Percentiles rank a stretch among this genome's conserved stretches.
Evolutionary conservation across 139 green algal species (phyloP).

Genomic region (Chlorella sp.): DNA sequence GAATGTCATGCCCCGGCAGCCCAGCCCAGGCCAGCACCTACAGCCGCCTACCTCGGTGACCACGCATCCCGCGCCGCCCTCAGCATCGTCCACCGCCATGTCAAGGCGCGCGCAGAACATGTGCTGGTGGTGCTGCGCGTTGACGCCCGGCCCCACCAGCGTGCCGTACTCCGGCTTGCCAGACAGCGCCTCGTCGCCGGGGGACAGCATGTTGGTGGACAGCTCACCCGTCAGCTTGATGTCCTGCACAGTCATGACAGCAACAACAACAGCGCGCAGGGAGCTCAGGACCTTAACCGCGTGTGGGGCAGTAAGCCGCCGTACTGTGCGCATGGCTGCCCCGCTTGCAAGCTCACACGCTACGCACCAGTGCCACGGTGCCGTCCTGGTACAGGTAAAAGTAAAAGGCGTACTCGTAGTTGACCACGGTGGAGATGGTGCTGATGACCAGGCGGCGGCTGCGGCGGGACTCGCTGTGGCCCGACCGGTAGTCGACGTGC

Average conservation of each 20-base stretch:
- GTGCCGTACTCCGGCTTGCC: constrained; percentile 35
- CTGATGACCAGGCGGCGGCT: constrained; percentile 3
- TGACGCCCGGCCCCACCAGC: constrained; percentile 56
- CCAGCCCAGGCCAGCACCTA: not conserved
- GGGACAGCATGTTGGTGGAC: constrained; percentile 51
- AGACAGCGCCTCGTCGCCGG: constrained; percentile 21
- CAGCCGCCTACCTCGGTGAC: constrained; percentile 31
- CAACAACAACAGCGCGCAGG: too few relatives aligned
- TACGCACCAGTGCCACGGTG: not conserved
- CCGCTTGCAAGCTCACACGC: too few relatives aligned
- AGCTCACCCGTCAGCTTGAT: constrained; percentile 69
- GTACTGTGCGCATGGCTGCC: too few relatives aligned
- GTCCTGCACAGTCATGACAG: constrained; percentile 20
- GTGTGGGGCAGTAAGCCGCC: too few relatives aligned
- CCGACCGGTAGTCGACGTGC: constrained; percentile 12
- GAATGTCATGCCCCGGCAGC: too few relatives aligned
- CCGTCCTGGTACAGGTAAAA: constrained; percentile 21
- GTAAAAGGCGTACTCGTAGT: constrained; percentile 36
- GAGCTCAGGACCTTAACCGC: too few relatives aligned
- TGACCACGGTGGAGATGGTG: constrained; percentile 8
- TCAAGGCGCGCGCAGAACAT: constrained; percentile 71
- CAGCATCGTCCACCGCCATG: constrained; percentile 45
- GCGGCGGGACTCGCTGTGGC: constrained; percentile 8
- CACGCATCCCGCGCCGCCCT: constrained; percentile 34
- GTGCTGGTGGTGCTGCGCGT: constrained; percentile 71